Conservation (phyloP, 805 yeast species). For the Ogataea salicorniae region DNA sequence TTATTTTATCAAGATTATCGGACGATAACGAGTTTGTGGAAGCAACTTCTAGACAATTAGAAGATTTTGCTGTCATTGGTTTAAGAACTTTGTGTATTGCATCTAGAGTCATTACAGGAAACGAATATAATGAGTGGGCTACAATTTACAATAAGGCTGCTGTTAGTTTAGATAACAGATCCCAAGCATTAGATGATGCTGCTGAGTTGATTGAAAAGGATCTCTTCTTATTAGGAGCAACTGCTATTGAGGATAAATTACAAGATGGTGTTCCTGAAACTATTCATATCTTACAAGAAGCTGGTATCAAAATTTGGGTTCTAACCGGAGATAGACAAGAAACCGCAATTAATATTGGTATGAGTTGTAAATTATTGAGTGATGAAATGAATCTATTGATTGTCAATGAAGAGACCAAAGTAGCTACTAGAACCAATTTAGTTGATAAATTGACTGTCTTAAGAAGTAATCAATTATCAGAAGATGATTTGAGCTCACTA, state of each 20-base stretch:
- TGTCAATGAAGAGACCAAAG: slow-evolving; percentile 79
- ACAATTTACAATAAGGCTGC: slow-evolving; percentile 69
- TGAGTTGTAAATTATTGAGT: slow-evolving; percentile 90
- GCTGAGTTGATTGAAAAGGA: slow-evolving; percentile 86
- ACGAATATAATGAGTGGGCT: slow-evolving; percentile 73
- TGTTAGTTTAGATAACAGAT: slow-evolving; percentile 70
- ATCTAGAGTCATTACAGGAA: slow-evolving; percentile 68
- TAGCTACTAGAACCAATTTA: slow-evolving; percentile 70
- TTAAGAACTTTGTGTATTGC: slow-evolving; percentile 93
- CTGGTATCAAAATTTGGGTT: slow-evolving; percentile 97
- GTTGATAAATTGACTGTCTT: slow-evolving; percentile 73
- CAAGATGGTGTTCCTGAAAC: slow-evolving; percentile 99
- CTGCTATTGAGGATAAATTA: slow-evolving; percentile 95
- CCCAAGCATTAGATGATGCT: slow-evolving; percentile 73
- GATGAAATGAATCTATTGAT: slow-evolving; percentile 94
- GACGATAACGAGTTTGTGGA: slow-evolving; percentile 73
- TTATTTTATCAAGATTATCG: slow-evolving; percentile 78
- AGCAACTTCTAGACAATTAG: slow-evolving; percentile 79
- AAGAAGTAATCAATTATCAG: slow-evolving; percentile 56
- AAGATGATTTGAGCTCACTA: slow-evolving; percentile 67
- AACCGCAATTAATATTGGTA: slow-evolving; percentile 96
- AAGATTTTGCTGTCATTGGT: slow-evolving; percentile 96
- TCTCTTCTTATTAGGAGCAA: slow-evolving; percentile 83
- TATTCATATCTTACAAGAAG: slow-evolving; percentile 88
- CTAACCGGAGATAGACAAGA: slow-evolving; percentile 98